These are phyloP conservation scores for Pterocarpus santalinus DNA, from an alignment of 306 rosid species.

Conservation along the genomic window DNA sequence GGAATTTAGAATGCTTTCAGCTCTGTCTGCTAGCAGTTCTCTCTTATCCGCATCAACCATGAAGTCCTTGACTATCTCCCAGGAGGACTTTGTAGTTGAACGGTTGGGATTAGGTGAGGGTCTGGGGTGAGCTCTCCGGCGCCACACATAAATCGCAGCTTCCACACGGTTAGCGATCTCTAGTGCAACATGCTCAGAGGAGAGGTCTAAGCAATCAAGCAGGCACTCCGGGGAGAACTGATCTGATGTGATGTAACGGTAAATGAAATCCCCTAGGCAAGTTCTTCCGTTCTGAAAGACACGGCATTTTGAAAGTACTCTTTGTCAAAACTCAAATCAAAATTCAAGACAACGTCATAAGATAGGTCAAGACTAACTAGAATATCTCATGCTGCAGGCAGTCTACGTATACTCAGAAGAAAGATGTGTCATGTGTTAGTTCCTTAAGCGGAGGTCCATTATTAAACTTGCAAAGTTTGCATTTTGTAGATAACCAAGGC, in stretches of 20 bases:
- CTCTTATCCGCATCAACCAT: slow-evolving; percentile 91
- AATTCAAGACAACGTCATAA: slow-evolving; percentile 35
- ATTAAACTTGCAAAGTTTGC: not conserved
- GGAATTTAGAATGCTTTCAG: slow-evolving; percentile 73
- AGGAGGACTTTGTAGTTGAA: slow-evolving; percentile 84
- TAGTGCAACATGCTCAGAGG: slow-evolving; percentile 92
- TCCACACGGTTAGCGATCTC: slow-evolving; percentile 94
- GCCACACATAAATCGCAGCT: slow-evolving; percentile 89
- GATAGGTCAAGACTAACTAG: not conserved
- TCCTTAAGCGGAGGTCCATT: too few species aligned
- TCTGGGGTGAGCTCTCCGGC: slow-evolving; percentile 72
- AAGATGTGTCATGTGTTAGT: too few species aligned
- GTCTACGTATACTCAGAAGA: not conserved
- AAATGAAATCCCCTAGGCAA: slow-evolving; percentile 86
- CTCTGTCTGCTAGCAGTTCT: slow-evolving; percentile 87
- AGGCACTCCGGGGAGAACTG: slow-evolving; percentile 80
- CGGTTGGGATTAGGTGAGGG: slow-evolving; percentile 66
- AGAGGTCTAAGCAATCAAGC: slow-evolving; percentile 91
- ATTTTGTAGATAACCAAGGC: not conserved
- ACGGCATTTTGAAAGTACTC: not conserved
- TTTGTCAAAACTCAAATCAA: slow-evolving; percentile 10
- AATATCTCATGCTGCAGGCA: not conserved
- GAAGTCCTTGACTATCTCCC: slow-evolving; percentile 92
- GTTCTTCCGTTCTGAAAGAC: slow-evolving; percentile 83
- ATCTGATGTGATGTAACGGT: slow-evolving; percentile 88